Evolutionary conservation across 768 basidiomycete genomes (phyloP), one percentile per base, ranked within the genome.

Genomic region (Cytidiella melzeri): DNA sequence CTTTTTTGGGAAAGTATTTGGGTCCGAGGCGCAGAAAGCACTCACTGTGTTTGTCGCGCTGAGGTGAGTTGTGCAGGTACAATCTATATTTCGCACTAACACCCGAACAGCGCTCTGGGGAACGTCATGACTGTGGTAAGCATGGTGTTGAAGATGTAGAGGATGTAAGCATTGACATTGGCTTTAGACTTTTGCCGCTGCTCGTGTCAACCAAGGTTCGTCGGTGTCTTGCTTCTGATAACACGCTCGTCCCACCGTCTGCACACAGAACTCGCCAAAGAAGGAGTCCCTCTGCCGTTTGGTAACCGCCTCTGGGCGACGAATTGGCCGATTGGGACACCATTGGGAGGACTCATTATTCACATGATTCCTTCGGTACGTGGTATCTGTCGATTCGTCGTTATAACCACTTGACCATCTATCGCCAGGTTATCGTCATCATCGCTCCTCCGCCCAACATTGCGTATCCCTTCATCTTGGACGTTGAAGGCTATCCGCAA

Each of bases 1-100:
- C 25, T 83, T 81, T 59, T 83, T 83, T 61, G 57, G 66, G 47
- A 77, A 79, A 13, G 80, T 83, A 7, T 83, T 82, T 43, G 80
- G 81, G 5, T 55, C 58, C 0, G 49, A 67, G 4, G 80, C 81
- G 1, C 69, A 80, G 60, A 73, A 70, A 55, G 79, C 76, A 3
- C 59, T 82, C n/a, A 73, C 77, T 1, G 77, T 74, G 1, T 77
- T 81, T 40, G 72, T 82, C 34, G 79, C 79, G 10, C 62, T 81
- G 20, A 79, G 79, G 79, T 77, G 38, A 20, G 60, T 24, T 0
- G n/a, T n/a, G n/a, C n/a, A n/a, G n/a, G n/a, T 10, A 44, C 43
- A 26, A 24, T 18, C 11, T 21, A 10, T 24, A 18, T 18, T 12
- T 6, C 4, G 13, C 25, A 7, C 26, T 20, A 12, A 36, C 28